Evolutionary conservation across 2,329 filamentous ascomycete species (phyloP).

Genomic region (Botryotinia globosa): DNA sequence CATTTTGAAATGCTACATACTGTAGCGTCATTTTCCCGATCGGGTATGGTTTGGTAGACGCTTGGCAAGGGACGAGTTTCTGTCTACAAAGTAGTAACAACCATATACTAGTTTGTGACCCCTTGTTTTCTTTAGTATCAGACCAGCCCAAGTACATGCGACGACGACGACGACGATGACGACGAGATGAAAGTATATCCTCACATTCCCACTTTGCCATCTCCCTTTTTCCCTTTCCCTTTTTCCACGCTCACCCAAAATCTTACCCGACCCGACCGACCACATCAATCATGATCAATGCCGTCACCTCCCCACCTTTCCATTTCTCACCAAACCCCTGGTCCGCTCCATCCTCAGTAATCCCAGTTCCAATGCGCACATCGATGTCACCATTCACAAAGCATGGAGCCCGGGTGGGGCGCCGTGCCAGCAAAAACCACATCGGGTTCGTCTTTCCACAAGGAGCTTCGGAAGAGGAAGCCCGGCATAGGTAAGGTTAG

Average conservation of each 20-base stretch:
- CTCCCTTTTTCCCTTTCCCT: not conserved
- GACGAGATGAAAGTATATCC: not conserved
- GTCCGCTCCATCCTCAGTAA: not conserved
- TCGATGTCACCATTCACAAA: not conserved
- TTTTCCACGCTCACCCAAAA: not conserved
- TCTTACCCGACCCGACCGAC: not conserved
- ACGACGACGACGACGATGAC: not conserved
- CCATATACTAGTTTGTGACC: not conserved
- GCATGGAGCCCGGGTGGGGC: not conserved
- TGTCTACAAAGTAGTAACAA: not conserved
- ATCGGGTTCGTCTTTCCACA: not conserved
- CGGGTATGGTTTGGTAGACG: not conserved
- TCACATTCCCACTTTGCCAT: not conserved
- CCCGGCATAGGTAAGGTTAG: no score
- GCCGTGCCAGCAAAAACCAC: not conserved
- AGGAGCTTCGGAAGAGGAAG: not conserved
- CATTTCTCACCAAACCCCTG: not conserved
- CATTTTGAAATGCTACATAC: constrained; percentile 2
- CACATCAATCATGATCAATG: not conserved
- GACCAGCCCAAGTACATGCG: not conserved
- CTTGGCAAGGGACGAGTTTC: not conserved
- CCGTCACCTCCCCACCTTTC: not conserved
- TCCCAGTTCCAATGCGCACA: not conserved
- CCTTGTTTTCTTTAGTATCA: not conserved
- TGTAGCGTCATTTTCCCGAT: not conserved